Evolutionary conservation across 176 grass and related monocot species (phyloP).

Genomic region (Oryza officinalis): DNA sequence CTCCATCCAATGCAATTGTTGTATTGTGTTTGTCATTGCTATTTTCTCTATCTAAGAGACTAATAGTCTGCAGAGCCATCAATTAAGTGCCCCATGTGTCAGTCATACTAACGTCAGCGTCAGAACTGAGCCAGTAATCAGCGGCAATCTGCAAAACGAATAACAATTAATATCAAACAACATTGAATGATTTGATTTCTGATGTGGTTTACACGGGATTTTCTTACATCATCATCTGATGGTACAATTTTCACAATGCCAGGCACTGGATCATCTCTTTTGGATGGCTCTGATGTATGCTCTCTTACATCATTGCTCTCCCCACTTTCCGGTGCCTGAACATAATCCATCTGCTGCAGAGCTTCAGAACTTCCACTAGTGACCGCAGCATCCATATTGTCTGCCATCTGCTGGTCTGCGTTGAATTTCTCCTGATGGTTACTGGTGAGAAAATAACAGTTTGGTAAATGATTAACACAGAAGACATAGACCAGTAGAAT

Average conservation of each 20-base stretch:
- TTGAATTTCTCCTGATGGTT: constrained; percentile 47
- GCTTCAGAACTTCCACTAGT: constrained; percentile 22
- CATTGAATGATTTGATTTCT: not conserved
- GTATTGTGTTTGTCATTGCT: constrained; percentile 26
- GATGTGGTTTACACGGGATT: not conserved
- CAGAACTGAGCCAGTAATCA: constrained; percentile 91
- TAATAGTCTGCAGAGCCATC: constrained; percentile 40
- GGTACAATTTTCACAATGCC: constrained; percentile 73
- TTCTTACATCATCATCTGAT: constrained; percentile 62
- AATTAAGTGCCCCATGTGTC: constrained; percentile 66
- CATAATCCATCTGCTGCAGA: constrained; percentile 34
- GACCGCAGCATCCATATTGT: constrained; percentile 21
- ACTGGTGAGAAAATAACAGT: constrained; percentile 34
- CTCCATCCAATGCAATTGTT: constrained; percentile 16
- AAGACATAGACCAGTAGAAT: not conserved
- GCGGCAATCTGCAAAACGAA: constrained; percentile 65
- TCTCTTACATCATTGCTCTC: constrained; percentile 29
- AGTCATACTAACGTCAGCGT: constrained; percentile 48
- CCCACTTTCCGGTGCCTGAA: constrained; percentile 35
- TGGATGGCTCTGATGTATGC: constrained; percentile 43
- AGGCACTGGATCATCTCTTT: constrained; percentile 43
- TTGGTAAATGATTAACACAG: not conserved
- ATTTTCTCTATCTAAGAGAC: constrained; percentile 35
- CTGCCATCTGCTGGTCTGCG: constrained; percentile 18
- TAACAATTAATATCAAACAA: constrained; percentile 1